A percentile compares a stretch with the other conserved stretches of the same genome.
These are phyloP conservation scores for Colletotrichum paranaense DNA, from an alignment of 2,329 filamentous ascomycete species.

Conservation along the genomic window DNA sequence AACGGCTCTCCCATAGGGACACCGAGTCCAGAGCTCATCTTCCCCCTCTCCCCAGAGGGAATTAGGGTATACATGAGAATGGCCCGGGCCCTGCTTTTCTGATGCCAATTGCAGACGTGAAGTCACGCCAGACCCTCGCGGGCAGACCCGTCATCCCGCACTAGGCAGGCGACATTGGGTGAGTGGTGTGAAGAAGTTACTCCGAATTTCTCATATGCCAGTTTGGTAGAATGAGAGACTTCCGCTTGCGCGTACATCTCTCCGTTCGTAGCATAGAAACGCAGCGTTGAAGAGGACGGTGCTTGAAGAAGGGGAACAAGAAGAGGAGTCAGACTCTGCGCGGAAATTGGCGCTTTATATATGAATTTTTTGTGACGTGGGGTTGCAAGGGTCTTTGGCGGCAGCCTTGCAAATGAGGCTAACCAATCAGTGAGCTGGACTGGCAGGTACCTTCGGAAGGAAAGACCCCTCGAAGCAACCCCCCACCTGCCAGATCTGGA, in stretches of 20 bases:
- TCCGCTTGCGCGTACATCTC: slow-evolving; percentile 48
- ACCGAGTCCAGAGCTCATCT: slow-evolving; percentile 44
- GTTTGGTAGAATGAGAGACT: slow-evolving; percentile 40
- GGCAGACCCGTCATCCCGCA: slow-evolving; percentile 70
- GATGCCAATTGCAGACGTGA: slow-evolving; percentile 89
- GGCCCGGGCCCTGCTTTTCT: slow-evolving; percentile 80
- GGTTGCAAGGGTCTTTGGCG: slow-evolving; percentile 24
- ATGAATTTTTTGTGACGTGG: slow-evolving; percentile 25
- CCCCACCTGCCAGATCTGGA: slow-evolving; percentile 33
- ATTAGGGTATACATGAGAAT: slow-evolving; percentile 39
- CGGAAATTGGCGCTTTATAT: slow-evolving; percentile 20
- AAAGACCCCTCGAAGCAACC: slow-evolving; percentile 16
- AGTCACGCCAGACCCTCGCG: slow-evolving; percentile 87
- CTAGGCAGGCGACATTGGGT: slow-evolving; percentile 56
- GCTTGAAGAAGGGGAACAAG: slow-evolving; percentile 63
- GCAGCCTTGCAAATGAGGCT: slow-evolving; percentile 36
- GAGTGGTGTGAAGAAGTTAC: slow-evolving; percentile 79
- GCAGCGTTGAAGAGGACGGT: slow-evolving; percentile 91
- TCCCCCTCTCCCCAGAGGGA: slow-evolving; percentile 41
- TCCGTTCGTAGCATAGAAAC: slow-evolving; percentile 94
- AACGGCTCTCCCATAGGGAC: slow-evolving; percentile 89
- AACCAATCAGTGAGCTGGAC: slow-evolving; percentile 22
- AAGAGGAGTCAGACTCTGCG: background rate
- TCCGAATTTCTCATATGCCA: slow-evolving; percentile 99
- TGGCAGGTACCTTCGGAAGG: background rate